Evolutionary conservation across 495 filamentous ascomycete genomes (phyloP), one percentile per base, ranked within the genome.

Genomic region (Penicillium cinerascens): DNA sequence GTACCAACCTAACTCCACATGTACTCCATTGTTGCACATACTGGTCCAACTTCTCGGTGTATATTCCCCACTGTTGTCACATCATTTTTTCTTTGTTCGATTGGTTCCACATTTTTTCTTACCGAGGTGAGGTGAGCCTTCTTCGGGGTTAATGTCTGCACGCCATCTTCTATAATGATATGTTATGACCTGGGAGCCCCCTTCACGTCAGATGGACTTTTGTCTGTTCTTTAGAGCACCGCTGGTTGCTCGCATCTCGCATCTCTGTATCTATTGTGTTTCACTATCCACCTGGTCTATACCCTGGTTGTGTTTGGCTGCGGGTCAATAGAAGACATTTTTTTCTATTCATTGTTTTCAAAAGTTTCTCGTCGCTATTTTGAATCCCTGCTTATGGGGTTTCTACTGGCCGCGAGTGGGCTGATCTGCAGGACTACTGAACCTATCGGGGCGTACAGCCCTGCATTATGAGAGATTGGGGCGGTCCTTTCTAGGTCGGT

Each of bases 101-200:
- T 44, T 20, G 13, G 33, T 47, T 47, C 21, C 36, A 38, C 41
- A 56, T 47, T 35, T 25, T 40, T 59, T 54, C n/a, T 51, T 44
- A 40, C 37, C 41, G 33, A 44, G 29, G 45, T 59, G 52, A 48
- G 50, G 29, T 44, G 51, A 52, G n/a, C 33, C 40, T 21, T 49
- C 26, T 36, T 48, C 36, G 22, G 41, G 42, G 49, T 44, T 59
- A 55, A 59, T 65, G 55, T 59, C 44, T 60, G 37, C 36, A 60
- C 26, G 60, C 51, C 40, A 47, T 61, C 51, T 53, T 54, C 51
- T 53, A 44, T 63, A 60, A 66, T 66, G 63, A 63, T 52, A 42
- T 54, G 48, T 63, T 52, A 66, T 52, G 60, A 64, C 43, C 50
- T 55, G 53, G 42, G 44, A 42, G 21, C 40, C 25, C 13, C 21